These are phyloP conservation scores for Cadophora gregata DNA, from an alignment of 2,329 filamentous ascomycete species.

Conservation along the genomic window DNA sequence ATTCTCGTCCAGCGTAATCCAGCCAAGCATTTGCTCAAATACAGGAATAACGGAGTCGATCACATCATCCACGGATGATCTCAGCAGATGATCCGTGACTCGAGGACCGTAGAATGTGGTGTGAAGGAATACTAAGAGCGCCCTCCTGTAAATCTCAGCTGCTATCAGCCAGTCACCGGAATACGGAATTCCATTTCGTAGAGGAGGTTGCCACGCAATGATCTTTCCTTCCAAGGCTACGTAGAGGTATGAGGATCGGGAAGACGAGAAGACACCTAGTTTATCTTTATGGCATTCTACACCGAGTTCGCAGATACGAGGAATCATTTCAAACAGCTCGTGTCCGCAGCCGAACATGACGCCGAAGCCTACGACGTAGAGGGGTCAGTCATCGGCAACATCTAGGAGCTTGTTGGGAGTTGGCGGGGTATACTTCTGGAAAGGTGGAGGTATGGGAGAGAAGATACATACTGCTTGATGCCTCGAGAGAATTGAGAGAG, in stretches of 20 bases:
- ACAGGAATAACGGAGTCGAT: not conserved
- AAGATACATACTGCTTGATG: not conserved
- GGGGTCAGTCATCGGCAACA: not conserved
- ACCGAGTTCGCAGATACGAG: conserved; percentile 1
- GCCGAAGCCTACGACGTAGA: not conserved
- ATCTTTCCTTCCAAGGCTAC: not conserved
- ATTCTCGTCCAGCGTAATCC: not conserved
- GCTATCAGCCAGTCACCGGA: not conserved
- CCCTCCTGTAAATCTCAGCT: not conserved
- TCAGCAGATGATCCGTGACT: not conserved
- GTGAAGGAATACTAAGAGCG: not conserved
- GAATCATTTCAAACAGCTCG: not conserved
- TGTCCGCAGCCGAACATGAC: conserved; percentile 6
- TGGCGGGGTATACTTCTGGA: too few species aligned
- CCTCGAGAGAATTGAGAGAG: not conserved
- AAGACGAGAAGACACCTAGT: not conserved
- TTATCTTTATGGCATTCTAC: not conserved
- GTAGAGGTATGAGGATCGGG: not conserved
- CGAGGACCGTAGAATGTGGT: not conserved
- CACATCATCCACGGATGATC: not conserved
- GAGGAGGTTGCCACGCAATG: not conserved
- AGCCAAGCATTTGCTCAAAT: not conserved
- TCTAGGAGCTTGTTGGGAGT: not conserved
- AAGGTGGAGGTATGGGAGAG: not conserved
- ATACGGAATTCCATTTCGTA: not conserved